These are phyloP conservation scores for Filosporella fistucella DNA, from an alignment of 495 filamentous ascomycete genomes.

Conservation along the genomic window DNA sequence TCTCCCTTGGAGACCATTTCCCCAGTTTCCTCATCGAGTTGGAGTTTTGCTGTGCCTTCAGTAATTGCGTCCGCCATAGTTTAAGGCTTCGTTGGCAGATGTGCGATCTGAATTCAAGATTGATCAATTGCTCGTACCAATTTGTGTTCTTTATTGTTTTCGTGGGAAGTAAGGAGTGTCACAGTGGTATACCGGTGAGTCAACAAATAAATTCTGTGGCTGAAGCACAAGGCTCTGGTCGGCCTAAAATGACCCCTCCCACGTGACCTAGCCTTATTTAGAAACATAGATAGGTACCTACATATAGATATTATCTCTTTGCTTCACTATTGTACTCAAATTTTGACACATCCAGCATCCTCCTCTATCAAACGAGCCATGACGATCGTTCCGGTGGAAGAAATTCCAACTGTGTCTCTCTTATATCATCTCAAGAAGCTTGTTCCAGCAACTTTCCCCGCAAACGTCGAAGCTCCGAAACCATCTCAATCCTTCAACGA, in stretches of 20 bases:
- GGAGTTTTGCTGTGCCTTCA: conserved; percentile 50
- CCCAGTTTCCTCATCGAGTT: conserved; percentile 60
- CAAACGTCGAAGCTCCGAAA: background rate
- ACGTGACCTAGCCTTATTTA: too few species aligned
- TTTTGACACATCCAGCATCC: too few species aligned
- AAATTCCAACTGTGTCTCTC: conserved; percentile 61
- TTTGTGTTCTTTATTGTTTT: background rate
- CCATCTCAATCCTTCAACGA: conserved; percentile 58
- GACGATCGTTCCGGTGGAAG: conserved; percentile 24
- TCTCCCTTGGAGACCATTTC: conserved; percentile 64
- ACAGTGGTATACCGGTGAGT: too few species aligned
- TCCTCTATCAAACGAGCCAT: too few species aligned
- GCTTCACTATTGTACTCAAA: too few species aligned
- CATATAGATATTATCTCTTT: too few species aligned
- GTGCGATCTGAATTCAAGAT: background rate
- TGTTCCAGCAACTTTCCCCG: conserved; percentile 10
- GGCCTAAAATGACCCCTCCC: too few species aligned
- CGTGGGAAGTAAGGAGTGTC: too few species aligned
- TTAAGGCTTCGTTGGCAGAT: too few species aligned
- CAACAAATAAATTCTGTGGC: too few species aligned
- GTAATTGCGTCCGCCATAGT: conserved; percentile 53
- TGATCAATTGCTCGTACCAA: background rate
- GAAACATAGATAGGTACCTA: too few species aligned
- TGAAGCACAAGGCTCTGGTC: too few species aligned
- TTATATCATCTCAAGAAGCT: conserved; percentile 54